Conservation (phyloP, 2,329 filamentous ascomycete genomes). For the Cercospora sp. region DNA sequence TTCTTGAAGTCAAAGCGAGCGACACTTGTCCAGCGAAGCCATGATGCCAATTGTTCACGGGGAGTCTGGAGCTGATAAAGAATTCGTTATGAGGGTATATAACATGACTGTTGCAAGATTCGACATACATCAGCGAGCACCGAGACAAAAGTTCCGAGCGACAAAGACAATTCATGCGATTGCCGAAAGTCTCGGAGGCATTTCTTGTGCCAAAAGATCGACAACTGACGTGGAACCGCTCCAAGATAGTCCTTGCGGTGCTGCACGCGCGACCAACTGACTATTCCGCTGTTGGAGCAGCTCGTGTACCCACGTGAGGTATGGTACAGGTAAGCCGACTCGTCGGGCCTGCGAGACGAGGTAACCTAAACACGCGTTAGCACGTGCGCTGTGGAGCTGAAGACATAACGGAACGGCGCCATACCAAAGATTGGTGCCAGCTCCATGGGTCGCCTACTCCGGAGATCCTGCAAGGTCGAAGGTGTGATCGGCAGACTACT, state of each 20-base stretch:
- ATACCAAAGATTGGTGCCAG: constrained; percentile 30
- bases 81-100: neutral
- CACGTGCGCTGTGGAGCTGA: neutral
- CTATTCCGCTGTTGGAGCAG: constrained; percentile 19
- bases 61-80: neutral
- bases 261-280: constrained; percentile 13
- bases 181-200: neutral
- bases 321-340: constrained; percentile 17
- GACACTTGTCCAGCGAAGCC: neutral
- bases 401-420: neutral
- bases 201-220: neutral
- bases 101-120: neutral
- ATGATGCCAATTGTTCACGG: neutral
- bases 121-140: neutral
- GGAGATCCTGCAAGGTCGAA: constrained; percentile 32
- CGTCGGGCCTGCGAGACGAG: constrained; percentile 19
- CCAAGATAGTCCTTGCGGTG: neutral
- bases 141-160: neutral
- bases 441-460: constrained; percentile 29
- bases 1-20: neutral
- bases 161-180: neutral
- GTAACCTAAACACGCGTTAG: constrained; percentile 11
- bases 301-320: constrained; percentile 19
- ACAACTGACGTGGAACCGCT: neutral
- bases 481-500: constrained; percentile 24